Evolutionary conservation across 352 stramenopile species (phyloP).

Genomic region (Peronospora destructor): DNA sequence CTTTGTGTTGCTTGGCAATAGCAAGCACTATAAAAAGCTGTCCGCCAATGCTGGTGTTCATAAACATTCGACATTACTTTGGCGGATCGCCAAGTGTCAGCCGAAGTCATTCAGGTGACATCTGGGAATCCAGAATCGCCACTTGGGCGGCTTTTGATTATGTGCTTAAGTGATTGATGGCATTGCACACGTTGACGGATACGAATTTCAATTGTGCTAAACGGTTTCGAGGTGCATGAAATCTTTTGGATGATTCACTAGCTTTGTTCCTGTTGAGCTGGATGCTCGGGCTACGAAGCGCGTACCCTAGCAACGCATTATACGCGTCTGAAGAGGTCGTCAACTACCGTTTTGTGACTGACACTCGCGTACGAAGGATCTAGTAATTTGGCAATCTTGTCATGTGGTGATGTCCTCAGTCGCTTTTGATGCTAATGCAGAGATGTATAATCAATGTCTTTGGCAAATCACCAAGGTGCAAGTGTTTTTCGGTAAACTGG

Average conservation of each 20-base stretch:
- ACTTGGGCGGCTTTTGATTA: constrained; percentile 45
- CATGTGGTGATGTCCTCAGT: too few species aligned
- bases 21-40: too few species aligned
- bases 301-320: too few species aligned
- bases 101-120: constrained; percentile 26
- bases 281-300: constrained; percentile 4
- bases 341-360: too few species aligned
- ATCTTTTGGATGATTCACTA: constrained; percentile 29
- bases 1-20: constrained; percentile 1
- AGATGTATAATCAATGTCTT: too few species aligned
- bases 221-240: constrained; percentile 32
- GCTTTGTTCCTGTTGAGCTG: constrained; percentile 9
- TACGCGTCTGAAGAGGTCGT: too few species aligned
- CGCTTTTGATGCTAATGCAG: too few species aligned
- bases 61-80: constrained; percentile 5
- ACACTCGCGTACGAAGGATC: too few species aligned
- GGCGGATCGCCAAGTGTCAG: constrained; percentile 20
- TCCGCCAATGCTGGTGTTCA: constrained; percentile 1
- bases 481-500: too few species aligned
- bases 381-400: too few species aligned
- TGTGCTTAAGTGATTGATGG: constrained; percentile 8
- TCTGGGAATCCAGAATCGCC: constrained; percentile 41
- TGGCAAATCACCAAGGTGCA: too few species aligned
- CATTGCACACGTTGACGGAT: constrained; percentile 28
- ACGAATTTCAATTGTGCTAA: constrained; percentile 62